Conservation (phyloP, 1,284 basidiomycete species). For the Apiotrichum akiyoshidainum region DNA sequence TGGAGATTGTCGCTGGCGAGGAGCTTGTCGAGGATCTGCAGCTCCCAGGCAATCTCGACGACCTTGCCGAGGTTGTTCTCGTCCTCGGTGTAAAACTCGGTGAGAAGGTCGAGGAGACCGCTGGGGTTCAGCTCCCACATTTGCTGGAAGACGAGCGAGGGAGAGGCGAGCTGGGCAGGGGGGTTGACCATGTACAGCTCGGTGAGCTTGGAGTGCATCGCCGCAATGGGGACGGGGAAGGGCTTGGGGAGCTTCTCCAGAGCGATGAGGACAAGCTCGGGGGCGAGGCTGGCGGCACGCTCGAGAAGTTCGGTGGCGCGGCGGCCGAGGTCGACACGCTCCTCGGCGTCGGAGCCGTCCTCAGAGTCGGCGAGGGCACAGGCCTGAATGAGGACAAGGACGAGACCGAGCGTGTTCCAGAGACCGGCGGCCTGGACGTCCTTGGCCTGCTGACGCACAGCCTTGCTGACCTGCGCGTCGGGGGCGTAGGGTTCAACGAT, state of each 20-base stretch:
- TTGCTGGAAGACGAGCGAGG: slow-evolving; percentile 93
- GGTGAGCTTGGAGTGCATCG: slow-evolving; percentile 81
- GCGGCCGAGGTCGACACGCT: slow-evolving; percentile 65
- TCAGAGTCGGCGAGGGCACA: slow-evolving; percentile 35
- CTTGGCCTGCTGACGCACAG: slow-evolving; percentile 60
- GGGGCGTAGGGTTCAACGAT: slow-evolving; percentile 75
- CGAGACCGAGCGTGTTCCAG: slow-evolving; percentile 91
- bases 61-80: slow-evolving; percentile 91
- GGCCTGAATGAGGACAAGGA: slow-evolving; percentile 71
- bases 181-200: slow-evolving; percentile 70
- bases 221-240: slow-evolving; percentile 80
- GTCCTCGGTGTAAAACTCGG: slow-evolving; percentile 87
- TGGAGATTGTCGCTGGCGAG: slow-evolving; percentile 82
- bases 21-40: slow-evolving; percentile 85
- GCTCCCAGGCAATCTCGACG: slow-evolving; percentile 89
- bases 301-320: slow-evolving; percentile 85
- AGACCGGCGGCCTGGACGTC: slow-evolving; percentile 75
- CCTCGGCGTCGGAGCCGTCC: slow-evolving; percentile 58
- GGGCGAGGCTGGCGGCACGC: slow-evolving; percentile 74
- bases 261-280: slow-evolving; percentile 91
- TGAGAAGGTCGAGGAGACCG: slow-evolving; percentile 80
- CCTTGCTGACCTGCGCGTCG: slow-evolving; percentile 34
- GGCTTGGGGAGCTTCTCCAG: slow-evolving; percentile 81
- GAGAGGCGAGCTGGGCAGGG: slow-evolving; percentile 76
- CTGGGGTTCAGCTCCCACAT: slow-evolving; percentile 86